These are phyloP conservation scores for Blastomyces silverae DNA, from an alignment of 2,329 filamentous ascomycete genomes.

Conservation along the genomic window DNA sequence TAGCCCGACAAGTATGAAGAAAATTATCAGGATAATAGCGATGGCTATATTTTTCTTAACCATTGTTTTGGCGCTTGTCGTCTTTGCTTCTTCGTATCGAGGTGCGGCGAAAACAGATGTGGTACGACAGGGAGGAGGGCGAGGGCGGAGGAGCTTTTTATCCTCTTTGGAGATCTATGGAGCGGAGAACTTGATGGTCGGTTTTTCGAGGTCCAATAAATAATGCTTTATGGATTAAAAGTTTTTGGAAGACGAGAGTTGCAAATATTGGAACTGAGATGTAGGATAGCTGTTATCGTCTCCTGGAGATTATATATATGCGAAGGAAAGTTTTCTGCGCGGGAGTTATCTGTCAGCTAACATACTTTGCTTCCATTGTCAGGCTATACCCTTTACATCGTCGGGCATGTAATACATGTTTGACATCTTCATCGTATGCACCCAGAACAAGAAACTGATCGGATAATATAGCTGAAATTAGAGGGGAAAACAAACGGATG, in stretches of 20 bases:
- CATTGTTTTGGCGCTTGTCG: slow-evolving; percentile 27
- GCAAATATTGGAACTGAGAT: not conserved
- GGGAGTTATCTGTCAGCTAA: not conserved
- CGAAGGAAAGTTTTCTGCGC: not conserved
- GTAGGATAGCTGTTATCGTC: not conserved
- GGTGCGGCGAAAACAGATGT: not conserved
- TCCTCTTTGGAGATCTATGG: not conserved
- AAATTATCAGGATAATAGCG: slow-evolving; percentile 45
- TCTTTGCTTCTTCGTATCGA: not conserved
- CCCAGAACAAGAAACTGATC: not conserved
- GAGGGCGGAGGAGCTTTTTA: not conserved
- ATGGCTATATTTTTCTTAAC: slow-evolving; percentile 44
- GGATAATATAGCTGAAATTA: not conserved
- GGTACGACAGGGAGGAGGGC: not conserved
- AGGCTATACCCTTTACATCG: not conserved
- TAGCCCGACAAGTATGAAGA: slow-evolving; percentile 43
- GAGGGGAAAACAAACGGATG: not conserved
- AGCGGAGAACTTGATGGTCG: not conserved
- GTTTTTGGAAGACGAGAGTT: not conserved
- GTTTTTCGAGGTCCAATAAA: not conserved
- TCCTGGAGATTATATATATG: not conserved
- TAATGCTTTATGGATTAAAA: not conserved
- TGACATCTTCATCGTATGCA: not conserved
- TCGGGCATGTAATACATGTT: not conserved
- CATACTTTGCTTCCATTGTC: not conserved